Evolutionary conservation across 2,329 filamentous ascomycete genomes (phyloP), one percentile per base, ranked within the genome.

Genomic region (Sarocladium kiliense): DNA sequence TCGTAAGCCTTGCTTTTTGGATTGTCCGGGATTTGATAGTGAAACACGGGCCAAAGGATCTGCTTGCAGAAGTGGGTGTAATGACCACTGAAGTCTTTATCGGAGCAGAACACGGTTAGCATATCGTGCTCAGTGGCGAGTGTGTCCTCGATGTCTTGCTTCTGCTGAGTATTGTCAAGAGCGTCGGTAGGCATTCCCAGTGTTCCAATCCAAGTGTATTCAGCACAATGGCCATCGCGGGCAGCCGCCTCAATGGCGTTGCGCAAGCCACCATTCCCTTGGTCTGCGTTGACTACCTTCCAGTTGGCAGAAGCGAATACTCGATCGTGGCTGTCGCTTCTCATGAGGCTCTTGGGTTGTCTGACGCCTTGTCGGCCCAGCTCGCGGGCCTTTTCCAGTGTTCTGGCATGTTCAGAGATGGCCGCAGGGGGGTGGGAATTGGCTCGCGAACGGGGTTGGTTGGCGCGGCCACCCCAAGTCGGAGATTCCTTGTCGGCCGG

Each of bases 1-100:
- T 96, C 88, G 69, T 96, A 97, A 0, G 93, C 93, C 71, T 97
- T 97, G 82, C 91, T 97, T 78, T 96, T 96, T 25, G 93, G 93
- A 67, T 96, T 95, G 68, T 97, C 94, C 0, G 93, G 94, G 57
- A 97, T 96, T 71, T 97, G 92, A 70, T 97, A 97, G 72, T 97
- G 92, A 71, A 97, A 96, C 58, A 97, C 92, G 1, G 93, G 93
- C 93, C 93, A 97, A 6, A 97, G 78, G 55, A 97, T 96, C 66
- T 93, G 91, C 75, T 97, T 97, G 85, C 92, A 97, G 68, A 94
- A 97, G 71, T 97, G 92, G 12, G 87, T 84, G 67, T 97, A 97
- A 72, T 96, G 92, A 1, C 92, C 91, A 65, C 97, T 88, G 66
- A 97, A 91, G 70, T 97, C 92, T 66, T 88, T 91, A 73, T 97